phyloP scores from a whole-genome alignment of 1,284 basidiomycete genomes.

The Porphyrellus sp. region DNA sequence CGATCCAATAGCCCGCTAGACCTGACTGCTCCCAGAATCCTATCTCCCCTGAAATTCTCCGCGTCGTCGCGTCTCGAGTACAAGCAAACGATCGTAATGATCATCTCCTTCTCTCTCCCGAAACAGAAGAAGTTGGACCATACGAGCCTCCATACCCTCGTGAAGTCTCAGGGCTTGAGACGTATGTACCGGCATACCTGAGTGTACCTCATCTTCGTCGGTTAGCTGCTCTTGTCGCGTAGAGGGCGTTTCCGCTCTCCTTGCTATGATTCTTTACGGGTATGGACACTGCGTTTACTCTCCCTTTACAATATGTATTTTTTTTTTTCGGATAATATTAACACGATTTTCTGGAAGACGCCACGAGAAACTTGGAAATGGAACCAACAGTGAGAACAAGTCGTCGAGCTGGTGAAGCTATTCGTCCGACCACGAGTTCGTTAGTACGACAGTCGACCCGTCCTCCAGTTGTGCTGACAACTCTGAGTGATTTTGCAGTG shows the following conservation, averaged over 20 bases:
- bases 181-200: slow-evolving; percentile 84
- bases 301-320: slow-evolving; percentile 24
- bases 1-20: slow-evolving; percentile 1
- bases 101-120: slow-evolving; percentile 89
- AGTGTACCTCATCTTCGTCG: slow-evolving; percentile 81
- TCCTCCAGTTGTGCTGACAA: slow-evolving; percentile 44
- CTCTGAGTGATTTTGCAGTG: slow-evolving; percentile 41
- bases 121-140: slow-evolving; percentile 92
- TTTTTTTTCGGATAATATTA: slow-evolving; percentile 20
- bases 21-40: slow-evolving; percentile 61
- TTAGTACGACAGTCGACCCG: slow-evolving; percentile 37
- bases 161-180: slow-evolving; percentile 85
- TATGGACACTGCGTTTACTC: slow-evolving; percentile 10
- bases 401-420: not conserved
- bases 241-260: slow-evolving; percentile 13
- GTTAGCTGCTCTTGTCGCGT: slow-evolving; percentile 78
- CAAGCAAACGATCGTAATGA: slow-evolving; percentile 94
- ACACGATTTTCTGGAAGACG: slow-evolving; percentile 1
- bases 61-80: slow-evolving; percentile 92
- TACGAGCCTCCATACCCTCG: slow-evolving; percentile 86
- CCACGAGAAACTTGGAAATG: not conserved
- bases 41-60: slow-evolving; percentile 93
- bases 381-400: not conserved
- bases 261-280: not conserved
- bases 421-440: slow-evolving; percentile 2